Percentiles rank a stretch among this genome's conserved stretches.
These are phyloP conservation scores for Cercospora sp. DNA, from an alignment of 2,329 filamentous ascomycete species.

Conservation along the genomic window DNA sequence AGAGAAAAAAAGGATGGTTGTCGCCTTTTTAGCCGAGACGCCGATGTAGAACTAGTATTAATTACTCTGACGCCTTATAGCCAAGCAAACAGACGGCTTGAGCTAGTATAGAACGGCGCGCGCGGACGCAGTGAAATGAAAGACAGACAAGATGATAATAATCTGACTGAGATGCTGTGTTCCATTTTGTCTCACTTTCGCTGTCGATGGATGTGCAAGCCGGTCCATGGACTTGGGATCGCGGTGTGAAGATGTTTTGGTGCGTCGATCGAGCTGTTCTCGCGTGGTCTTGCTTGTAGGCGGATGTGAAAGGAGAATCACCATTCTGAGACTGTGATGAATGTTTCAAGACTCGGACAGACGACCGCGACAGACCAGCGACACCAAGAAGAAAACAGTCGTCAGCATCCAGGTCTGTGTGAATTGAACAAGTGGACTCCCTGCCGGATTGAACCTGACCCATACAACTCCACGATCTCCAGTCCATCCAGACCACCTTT, in stretches of 20 bases:
- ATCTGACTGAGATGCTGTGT: neutral
- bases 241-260: neutral
- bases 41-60: conserved; percentile 1
- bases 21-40: neutral
- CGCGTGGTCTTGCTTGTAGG: neutral
- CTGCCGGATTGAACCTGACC: neutral
- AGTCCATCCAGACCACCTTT: neutral
- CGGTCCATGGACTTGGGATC: neutral
- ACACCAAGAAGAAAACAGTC: neutral
- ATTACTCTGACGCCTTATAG: neutral
- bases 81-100: neutral
- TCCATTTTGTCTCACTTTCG: neutral
- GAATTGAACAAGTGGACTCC: neutral
- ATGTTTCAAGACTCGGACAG: neutral
- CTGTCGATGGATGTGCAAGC: no score
- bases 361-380: neutral
- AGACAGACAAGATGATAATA: neutral
- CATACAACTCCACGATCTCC: neutral
- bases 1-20: neutral
- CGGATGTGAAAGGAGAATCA: neutral
- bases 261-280: neutral
- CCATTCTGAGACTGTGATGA: neutral
- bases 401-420: neutral
- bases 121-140: neutral
- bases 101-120: conserved; percentile 6